Conservation (phyloP, 208 protist genomes). For the Leishmania arabica region DNA sequence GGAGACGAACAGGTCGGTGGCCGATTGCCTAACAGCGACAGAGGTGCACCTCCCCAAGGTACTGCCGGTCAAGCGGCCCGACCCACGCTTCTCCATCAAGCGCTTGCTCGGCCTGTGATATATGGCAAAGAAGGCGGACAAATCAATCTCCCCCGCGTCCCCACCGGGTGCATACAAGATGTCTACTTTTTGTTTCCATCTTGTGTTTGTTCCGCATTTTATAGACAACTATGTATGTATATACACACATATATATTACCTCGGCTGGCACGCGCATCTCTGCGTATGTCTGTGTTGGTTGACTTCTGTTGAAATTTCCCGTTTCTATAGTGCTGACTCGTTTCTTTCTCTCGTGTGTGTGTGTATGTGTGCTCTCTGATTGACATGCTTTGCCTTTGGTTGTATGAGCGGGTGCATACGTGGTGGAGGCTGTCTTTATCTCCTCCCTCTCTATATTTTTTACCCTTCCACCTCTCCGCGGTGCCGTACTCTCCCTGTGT, state of each 20-base stretch:
- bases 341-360: background rate
- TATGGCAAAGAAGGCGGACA: background rate
- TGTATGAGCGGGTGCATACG: background rate
- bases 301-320: too few relatives aligned
- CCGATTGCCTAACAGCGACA: conserved; percentile 7
- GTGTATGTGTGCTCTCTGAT: background rate
- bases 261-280: background rate
- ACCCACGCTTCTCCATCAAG: background rate
- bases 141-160: background rate
- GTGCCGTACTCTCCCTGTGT: background rate
- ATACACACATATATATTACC: background rate
- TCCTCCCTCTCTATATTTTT: background rate
- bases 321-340: too few relatives aligned
- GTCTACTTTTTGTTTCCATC: background rate
- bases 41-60: conserved; percentile 20
- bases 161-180: background rate
- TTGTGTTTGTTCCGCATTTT: background rate
- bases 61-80: background rate
- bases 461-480: background rate
- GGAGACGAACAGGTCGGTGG: background rate
- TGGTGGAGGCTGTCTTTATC: background rate
- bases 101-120: background rate
- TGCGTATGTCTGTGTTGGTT: background rate
- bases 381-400: background rate
- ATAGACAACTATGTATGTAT: too few relatives aligned